Conservation (phyloP, 2,329 filamentous ascomycete species). For the Clarireedia hainanense region DNA sequence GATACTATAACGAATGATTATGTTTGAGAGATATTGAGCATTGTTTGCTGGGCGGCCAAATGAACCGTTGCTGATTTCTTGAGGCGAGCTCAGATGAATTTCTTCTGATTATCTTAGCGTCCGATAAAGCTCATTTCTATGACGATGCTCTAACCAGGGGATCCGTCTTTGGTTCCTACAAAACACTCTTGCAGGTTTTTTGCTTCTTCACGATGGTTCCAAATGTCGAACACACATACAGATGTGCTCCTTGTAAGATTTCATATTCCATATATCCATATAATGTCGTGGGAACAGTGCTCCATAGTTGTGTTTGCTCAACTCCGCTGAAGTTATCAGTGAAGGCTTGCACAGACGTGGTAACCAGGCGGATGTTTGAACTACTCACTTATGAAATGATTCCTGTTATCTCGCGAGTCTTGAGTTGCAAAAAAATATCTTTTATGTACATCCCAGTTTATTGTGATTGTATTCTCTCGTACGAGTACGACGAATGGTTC, state of each 20-base stretch:
- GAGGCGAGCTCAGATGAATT: conserved; percentile 2
- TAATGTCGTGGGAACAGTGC: too few species aligned
- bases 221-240: conserved; percentile 41
- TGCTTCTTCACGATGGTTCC: conserved; percentile 14
- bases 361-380: background rate
- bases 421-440: background rate
- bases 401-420: background rate
- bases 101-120: conserved; percentile 10
- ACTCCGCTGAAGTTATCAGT: too few species aligned
- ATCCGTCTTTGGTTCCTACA: background rate
- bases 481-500: background rate
- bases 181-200: background rate
- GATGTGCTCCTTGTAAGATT: conserved; percentile 49
- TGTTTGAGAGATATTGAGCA: too few species aligned
- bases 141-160: conserved; percentile 8
- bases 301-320: too few species aligned
- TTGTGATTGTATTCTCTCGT: background rate
- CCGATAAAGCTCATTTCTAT: conserved; percentile 14
- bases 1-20: background rate
- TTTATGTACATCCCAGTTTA: background rate
- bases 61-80: background rate
- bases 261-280: background rate
- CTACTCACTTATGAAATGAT: background rate
- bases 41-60: conserved; percentile 1
- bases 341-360: too few species aligned